Evolutionary conservation across 495 filamentous ascomycete genomes (phyloP).

Genomic region (Penicillium malachiteum): DNA sequence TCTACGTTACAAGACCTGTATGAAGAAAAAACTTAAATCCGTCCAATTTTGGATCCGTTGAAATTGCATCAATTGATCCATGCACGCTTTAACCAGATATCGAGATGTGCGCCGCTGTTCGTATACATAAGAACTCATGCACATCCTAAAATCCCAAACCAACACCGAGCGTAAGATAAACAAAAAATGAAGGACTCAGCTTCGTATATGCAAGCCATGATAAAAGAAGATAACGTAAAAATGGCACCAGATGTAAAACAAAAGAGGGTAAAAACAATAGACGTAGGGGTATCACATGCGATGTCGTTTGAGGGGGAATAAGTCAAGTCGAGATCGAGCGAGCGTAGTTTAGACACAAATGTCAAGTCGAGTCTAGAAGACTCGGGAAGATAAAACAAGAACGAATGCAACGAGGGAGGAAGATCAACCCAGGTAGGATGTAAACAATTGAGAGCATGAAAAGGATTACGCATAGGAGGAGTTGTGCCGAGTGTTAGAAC

Average conservation of each 20-base stretch:
- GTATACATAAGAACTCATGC: not conserved
- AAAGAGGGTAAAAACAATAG: not conserved
- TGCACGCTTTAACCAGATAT: not conserved
- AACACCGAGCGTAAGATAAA: not conserved
- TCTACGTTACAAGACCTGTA: not conserved
- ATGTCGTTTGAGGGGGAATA: conserved; percentile 19
- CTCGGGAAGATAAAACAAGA: not conserved
- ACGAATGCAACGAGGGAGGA: not conserved
- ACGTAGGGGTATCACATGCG: conserved; percentile 35
- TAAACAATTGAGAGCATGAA: not conserved
- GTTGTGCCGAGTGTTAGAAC: conserved; percentile 33
- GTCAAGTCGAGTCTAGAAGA: conserved; percentile 1
- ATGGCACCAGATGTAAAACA: not conserved
- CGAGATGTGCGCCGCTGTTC: not conserved
- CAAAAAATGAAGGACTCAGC: not conserved
- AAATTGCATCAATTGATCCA: not conserved
- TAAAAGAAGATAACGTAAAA: not conserved
- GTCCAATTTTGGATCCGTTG: not conserved
- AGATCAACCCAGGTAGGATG: not conserved
- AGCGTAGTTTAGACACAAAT: conserved; percentile 6
- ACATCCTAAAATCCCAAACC: conserved; percentile 2
- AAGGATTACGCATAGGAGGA: conserved; percentile 31
- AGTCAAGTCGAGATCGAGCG: conserved; percentile 27
- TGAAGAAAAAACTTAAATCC: not conserved
- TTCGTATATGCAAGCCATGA: conserved; percentile 2